Evolutionary conservation across 2,329 filamentous ascomycete genomes (phyloP), one percentile per base, ranked within the genome.

Genomic region (Epichloe aotearoae): DNA sequence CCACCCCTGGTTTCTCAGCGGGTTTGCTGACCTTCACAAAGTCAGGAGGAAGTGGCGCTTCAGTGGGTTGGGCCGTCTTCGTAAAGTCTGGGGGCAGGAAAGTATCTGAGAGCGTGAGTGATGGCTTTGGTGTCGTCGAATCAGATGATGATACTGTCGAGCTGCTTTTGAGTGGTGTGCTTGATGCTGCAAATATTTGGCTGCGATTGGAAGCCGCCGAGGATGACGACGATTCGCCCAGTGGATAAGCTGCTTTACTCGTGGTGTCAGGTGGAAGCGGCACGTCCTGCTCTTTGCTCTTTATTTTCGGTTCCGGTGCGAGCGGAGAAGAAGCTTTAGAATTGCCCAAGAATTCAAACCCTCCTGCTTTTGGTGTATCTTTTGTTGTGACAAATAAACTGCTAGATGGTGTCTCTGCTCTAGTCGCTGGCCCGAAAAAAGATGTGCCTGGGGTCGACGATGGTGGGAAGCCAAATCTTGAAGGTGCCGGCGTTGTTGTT

Each of bases 241-340:
- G 56, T 47, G 69, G 64, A 58, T 72, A 79, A 47, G 66, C 62
- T 52, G 66, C 63, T 67, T 74, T 78, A 69, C 75, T 80, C 50
- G 70, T 78, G 52, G 74, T 65, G 54, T 80, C 76, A 20, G 77
- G 76, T 36, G 77, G 76, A 4, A 80, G 64, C 52, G 77, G 76
- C 20, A 59, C 63, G 53, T 67, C 67, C 51, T 62, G 57, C 38
- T 67, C 64, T 37, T 64, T 63, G 39, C 60, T 54, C 55, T 71
- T 73, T 46, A 65, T 61, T 53, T 69, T 66, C 3, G 66, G 64
- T 12, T 49, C 19, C 34, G 45, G 1, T 2, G 26, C 23, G 34
- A 53, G 55, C 11, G 53, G 52, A 10, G 47, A 46, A 14, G 55
- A 39, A 34, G 51, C 23, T 20, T 53, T 53, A 15, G 58, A 55